phyloP scores from a whole-genome alignment of 148 eudicot species.

The Chenopodium album region DNA sequence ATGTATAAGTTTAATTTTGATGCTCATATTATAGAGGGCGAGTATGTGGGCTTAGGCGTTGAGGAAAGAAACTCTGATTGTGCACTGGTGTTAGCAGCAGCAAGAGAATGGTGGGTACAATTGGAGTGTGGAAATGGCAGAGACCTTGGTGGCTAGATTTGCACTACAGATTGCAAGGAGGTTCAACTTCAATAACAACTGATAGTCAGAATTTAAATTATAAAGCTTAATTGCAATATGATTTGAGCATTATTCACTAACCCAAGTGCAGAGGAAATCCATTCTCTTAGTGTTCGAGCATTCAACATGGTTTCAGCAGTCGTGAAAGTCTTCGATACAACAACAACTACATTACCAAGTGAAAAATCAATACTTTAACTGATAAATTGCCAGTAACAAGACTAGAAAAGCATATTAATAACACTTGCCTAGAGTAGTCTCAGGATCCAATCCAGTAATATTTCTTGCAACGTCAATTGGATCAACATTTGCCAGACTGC shows the following conservation, averaged over 20 bases:
- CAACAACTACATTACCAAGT: slow-evolving; percentile 65
- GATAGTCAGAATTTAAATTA: neutral
- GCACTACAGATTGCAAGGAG: too few species aligned
- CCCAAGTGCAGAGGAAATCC: slow-evolving; percentile 97
- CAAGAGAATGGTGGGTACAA: too few species aligned
- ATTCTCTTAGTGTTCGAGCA: slow-evolving; percentile 94
- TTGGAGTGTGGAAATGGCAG: too few species aligned
- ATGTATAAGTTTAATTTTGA: too few species aligned
- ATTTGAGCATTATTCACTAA: slow-evolving; percentile 33
- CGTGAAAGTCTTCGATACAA: slow-evolving; percentile 96
- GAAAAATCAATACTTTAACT: slow-evolving; percentile 12
- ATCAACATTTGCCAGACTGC: slow-evolving; percentile 97
- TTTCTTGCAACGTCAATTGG: slow-evolving; percentile 91
- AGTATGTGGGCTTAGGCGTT: too few species aligned
- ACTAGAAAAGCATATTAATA: slow-evolving; percentile 10
- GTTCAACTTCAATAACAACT: too few species aligned
- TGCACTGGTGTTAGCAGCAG: too few species aligned
- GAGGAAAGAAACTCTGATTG: too few species aligned
- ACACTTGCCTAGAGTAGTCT: slow-evolving; percentile 79
- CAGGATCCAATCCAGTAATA: slow-evolving; percentile 85
- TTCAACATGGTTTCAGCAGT: slow-evolving; percentile 99
- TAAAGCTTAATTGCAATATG: neutral
- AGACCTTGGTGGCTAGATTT: too few species aligned
- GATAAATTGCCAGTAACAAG: neutral
- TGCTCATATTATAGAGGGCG: too few species aligned